Conservation (phyloP, 208 protist genomes). For the Acanthamoeba lugdunensis region DNA sequence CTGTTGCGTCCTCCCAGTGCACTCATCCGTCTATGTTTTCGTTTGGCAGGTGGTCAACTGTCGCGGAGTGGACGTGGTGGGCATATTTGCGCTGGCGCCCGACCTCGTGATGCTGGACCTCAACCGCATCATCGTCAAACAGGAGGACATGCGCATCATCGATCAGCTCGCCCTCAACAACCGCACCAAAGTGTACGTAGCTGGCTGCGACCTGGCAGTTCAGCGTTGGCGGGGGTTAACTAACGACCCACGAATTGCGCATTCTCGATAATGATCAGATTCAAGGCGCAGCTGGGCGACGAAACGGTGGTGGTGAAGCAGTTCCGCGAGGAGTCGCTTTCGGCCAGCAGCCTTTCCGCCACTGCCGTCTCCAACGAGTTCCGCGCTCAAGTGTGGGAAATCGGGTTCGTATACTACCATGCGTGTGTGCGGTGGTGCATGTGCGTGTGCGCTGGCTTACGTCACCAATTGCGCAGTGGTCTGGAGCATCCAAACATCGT, state of each 20-base stretch:
- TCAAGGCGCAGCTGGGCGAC: background rate
- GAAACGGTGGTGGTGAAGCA: constrained; percentile 39
- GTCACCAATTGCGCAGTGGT: background rate
- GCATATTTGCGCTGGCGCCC: constrained; percentile 54
- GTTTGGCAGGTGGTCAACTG: constrained; percentile 27
- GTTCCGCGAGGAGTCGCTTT: constrained; percentile 44
- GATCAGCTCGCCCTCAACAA: constrained; percentile 4
- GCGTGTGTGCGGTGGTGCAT: background rate
- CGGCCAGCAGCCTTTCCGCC: constrained; percentile 34
- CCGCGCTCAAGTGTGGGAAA: constrained; percentile 25
- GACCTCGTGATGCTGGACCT: constrained; percentile 50
- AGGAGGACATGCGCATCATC: background rate
- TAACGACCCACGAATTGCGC: too few species aligned
- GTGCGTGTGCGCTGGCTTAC: background rate
- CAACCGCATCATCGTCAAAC: constrained; percentile 1
- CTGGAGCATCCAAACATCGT: constrained; percentile 67
- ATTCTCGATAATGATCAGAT: background rate
- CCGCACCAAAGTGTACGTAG: constrained; percentile 36
- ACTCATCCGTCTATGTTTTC: background rate
- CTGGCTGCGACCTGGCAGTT: too few species aligned
- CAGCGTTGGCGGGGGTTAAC: background rate
- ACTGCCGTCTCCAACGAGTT: constrained; percentile 47
- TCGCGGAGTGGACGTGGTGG: constrained; percentile 38
- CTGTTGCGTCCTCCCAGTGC: background rate
- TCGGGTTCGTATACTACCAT: background rate